phyloP scores from a whole-genome alignment of 1,284 basidiomycete genomes.

The Ceratobasidium sp. region DNA sequence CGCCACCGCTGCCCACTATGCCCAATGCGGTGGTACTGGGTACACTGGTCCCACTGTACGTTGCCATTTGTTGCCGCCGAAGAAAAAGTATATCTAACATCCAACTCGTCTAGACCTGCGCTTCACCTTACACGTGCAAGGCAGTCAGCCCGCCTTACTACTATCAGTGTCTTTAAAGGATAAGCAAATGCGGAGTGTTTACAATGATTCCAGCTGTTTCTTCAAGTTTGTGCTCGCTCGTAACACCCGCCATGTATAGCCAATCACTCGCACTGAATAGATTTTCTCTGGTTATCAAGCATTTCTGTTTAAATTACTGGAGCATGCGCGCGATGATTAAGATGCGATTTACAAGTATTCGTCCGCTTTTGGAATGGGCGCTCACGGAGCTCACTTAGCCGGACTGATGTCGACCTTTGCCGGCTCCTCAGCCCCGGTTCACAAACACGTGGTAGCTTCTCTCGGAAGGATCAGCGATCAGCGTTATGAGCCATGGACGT shows the following conservation, averaged over 20 bases:
- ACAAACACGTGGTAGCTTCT: too few relatives aligned
- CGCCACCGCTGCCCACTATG: constrained; percentile 13
- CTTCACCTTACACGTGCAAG: constrained; percentile 27
- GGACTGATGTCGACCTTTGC: neutral
- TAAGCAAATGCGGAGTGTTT: neutral
- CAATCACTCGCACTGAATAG: constrained; percentile 9
- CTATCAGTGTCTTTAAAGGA: constrained; percentile 39
- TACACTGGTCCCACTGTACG: neutral
- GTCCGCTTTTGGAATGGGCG: neutral
- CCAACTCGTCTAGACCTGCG: constrained; percentile 5
- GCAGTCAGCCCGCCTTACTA: constrained; percentile 21
- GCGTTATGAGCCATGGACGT: neutral
- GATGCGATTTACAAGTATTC: neutral
- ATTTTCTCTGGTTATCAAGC: too few relatives aligned
- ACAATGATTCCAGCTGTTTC: too few relatives aligned
- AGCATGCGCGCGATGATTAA: neutral
- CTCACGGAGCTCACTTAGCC: neutral
- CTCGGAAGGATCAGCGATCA: neutral
- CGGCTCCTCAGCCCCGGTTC: neutral
- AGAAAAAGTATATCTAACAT: neutral
- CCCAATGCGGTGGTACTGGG: constrained; percentile 18
- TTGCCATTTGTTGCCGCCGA: neutral
- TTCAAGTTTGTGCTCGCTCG: too few relatives aligned
- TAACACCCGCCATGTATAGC: too few relatives aligned
- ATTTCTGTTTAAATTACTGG: too few relatives aligned